phyloP scores from a whole-genome alignment of 495 filamentous ascomycete species.

The Neurospora pannonica region DNA sequence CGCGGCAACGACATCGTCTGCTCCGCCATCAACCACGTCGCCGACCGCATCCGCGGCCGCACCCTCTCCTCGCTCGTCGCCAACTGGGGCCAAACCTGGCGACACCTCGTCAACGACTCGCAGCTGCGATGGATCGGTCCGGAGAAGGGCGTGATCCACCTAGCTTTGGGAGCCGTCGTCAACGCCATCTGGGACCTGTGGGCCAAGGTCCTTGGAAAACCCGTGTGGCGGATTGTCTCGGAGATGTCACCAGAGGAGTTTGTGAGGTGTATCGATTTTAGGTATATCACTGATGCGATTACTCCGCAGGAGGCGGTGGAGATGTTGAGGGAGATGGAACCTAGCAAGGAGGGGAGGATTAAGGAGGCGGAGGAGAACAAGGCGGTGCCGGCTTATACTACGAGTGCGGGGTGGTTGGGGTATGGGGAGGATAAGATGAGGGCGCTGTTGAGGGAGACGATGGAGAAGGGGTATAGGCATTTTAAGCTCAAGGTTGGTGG shows the following conservation, averaged over 20 bases:
- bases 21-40: conserved; percentile 67
- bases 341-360: conserved; percentile 56
- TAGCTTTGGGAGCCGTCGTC: conserved; percentile 81
- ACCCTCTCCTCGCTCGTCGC: conserved; percentile 65
- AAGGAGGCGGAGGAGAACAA: conserved; percentile 56
- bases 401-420: conserved; percentile 88
- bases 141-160: conserved; percentile 90
- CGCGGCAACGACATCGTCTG: conserved; percentile 93
- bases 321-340: conserved; percentile 54
- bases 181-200: conserved; percentile 95
- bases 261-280: conserved; percentile 81
- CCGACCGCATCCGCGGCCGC: conserved; percentile 59
- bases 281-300: conserved; percentile 89
- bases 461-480: conserved; percentile 67
- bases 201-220: conserved; percentile 78
- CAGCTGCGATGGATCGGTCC: conserved; percentile 93
- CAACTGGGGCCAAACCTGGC: conserved; percentile 86
- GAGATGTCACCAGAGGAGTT: conserved; percentile 86
- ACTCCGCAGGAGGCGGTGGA: conserved; percentile 73
- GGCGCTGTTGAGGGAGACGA: conserved; percentile 57
- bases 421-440: conserved; percentile 82
- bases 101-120: conserved; percentile 79
- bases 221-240: conserved; percentile 81
- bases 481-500: conserved; percentile 91
- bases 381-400: conserved; percentile 87